Evolutionary conservation across 129 eudicot species (phyloP).

Genomic region (Silybum marianum): DNA sequence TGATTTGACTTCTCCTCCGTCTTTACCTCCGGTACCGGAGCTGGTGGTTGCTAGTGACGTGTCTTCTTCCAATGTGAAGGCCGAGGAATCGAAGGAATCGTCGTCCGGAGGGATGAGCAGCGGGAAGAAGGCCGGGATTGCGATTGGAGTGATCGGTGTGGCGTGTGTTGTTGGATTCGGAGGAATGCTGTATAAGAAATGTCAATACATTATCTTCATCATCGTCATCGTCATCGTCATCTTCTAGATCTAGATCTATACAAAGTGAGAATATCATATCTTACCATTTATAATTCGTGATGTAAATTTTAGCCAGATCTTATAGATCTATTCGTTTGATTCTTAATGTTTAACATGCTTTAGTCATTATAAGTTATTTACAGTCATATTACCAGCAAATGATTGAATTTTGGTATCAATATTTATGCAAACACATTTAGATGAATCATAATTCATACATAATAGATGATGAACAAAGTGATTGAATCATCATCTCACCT

Average conservation of each 20-base stretch:
- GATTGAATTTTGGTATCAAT: background rate
- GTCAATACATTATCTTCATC: slow-evolving; percentile 33
- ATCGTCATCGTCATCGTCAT: too few relatives aligned
- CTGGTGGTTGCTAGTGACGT: slow-evolving; percentile 5
- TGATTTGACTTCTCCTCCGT: slow-evolving; percentile 5
- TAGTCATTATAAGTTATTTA: background rate
- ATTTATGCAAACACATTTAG: background rate
- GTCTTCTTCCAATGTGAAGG: slow-evolving; percentile 17
- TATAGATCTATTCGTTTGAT: slow-evolving; percentile 32
- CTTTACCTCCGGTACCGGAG: slow-evolving; percentile 24
- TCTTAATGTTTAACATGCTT: slow-evolving; percentile 14
- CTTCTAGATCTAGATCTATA: slow-evolving; percentile 33
- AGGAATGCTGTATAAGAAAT: slow-evolving; percentile 52
- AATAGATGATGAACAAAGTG: background rate
- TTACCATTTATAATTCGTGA: slow-evolving; percentile 22
- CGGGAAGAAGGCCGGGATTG: slow-evolving; percentile 64
- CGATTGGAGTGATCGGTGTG: slow-evolving; percentile 52
- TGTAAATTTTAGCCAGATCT: slow-evolving; percentile 37
- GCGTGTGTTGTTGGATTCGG: slow-evolving; percentile 46
- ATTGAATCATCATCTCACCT: background rate
- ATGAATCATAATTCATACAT: background rate
- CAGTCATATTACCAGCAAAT: background rate
- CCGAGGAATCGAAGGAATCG: slow-evolving; percentile 1
- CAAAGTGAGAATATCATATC: slow-evolving; percentile 12
- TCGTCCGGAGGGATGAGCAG: slow-evolving; percentile 48